A percentile compares a stretch with the other conserved stretches of the same genome.
phyloP scores from a whole-genome alignment of 2,329 filamentous ascomycete genomes.

The Neurospora crassa region DNA sequence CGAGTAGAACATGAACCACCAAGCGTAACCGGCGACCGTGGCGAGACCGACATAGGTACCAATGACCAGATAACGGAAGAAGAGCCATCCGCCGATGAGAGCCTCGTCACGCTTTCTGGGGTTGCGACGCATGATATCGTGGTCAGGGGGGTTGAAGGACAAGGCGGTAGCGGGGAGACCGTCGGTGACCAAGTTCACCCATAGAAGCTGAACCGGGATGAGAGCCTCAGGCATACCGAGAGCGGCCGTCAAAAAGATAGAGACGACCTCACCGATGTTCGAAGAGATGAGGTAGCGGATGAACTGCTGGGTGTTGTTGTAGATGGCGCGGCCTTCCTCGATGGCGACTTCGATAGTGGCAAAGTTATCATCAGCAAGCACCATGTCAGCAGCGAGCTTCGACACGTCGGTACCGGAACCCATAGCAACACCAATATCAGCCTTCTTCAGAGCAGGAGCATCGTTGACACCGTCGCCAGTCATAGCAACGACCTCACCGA shows the following conservation, averaged over 20 bases:
- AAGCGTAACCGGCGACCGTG: constrained; percentile 95
- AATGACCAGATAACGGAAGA: constrained; percentile 95
- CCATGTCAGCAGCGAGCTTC: constrained; percentile 96
- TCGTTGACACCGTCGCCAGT: constrained; percentile 98
- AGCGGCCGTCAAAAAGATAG: constrained; percentile 94
- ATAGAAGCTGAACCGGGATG: constrained; percentile 92
- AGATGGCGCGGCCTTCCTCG: constrained; percentile 95
- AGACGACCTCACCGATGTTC: constrained; percentile 98
- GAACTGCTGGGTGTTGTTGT: constrained; percentile 99
- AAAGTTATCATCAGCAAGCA: constrained; percentile 97
- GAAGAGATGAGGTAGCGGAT: constrained; percentile 98
- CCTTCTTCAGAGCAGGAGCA: constrained; percentile 93
- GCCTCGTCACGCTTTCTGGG: constrained; percentile 88
- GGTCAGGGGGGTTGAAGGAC: constrained; percentile 96
- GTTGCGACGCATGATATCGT: constrained; percentile 91
- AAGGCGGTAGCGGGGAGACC: constrained; percentile 92
- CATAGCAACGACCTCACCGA: constrained; percentile 96
- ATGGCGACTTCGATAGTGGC: constrained; percentile 94
- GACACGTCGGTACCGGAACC: constrained; percentile 95
- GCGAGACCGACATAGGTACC: constrained; percentile 90
- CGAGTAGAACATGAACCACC: constrained; percentile 98
- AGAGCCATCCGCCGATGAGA: constrained; percentile 89
- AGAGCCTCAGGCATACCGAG: constrained; percentile 96
- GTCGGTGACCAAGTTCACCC: constrained; percentile 98
- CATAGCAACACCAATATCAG: constrained; percentile 98